phyloP scores from a whole-genome alignment of 2,329 filamentous ascomycete species.

The Fusarium citri region DNA sequence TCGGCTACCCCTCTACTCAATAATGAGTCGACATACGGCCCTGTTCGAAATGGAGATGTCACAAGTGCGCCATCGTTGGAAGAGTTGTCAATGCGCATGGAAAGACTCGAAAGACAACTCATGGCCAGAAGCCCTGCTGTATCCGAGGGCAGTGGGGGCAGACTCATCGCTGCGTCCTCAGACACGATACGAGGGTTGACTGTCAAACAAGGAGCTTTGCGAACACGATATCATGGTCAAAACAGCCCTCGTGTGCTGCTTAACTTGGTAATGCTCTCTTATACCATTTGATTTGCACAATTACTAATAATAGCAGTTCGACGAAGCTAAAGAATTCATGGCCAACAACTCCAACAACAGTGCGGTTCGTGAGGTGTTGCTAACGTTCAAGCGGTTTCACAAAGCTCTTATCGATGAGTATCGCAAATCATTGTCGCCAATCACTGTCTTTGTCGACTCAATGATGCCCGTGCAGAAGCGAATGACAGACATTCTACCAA shows the following conservation, averaged over 20 bases:
- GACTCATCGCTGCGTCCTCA: constrained; percentile 53
- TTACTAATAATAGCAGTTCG: constrained; percentile 56
- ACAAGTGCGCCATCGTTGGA: constrained; percentile 55
- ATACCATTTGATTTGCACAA: background rate
- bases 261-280: constrained; percentile 59
- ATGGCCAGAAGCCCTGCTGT: constrained; percentile 56
- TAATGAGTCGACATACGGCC: constrained; percentile 42
- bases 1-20: constrained; percentile 36
- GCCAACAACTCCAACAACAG: constrained; percentile 55
- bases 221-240: constrained; percentile 65
- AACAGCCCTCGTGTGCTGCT: constrained; percentile 64
- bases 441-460: constrained; percentile 68
- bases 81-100: constrained; percentile 62
- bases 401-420: constrained; percentile 61
- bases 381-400: constrained; percentile 60
- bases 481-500: constrained; percentile 67
- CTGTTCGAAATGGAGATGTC: constrained; percentile 51
- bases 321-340: constrained; percentile 65
- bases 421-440: constrained; percentile 60
- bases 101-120: constrained; percentile 65
- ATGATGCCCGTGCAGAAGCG: constrained; percentile 68
- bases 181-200: constrained; percentile 63
- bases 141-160: constrained; percentile 51
- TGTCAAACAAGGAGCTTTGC: constrained; percentile 59
- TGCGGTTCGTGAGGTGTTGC: constrained; percentile 57